Conservation (phyloP, 78 protist species). For the Cavenderia fasciculata region DNA sequence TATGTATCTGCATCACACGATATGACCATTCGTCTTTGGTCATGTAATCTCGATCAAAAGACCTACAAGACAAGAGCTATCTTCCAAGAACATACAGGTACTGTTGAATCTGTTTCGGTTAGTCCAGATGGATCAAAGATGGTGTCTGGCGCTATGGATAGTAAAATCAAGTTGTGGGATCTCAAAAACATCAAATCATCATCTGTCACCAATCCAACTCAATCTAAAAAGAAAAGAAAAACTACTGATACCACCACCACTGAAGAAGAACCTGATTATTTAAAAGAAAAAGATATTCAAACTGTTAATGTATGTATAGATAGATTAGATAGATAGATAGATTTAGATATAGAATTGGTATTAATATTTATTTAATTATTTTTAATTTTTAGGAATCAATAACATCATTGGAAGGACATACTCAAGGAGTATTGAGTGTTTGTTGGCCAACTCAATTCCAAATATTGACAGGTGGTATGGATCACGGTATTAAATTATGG, state of each 20-base stretch:
- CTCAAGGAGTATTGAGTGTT: conserved; percentile 64
- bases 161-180: conserved; percentile 21
- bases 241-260: background rate
- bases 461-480: conserved; percentile 60
- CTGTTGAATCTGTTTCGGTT: conserved; percentile 28
- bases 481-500: conserved; percentile 73
- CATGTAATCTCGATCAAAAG: background rate
- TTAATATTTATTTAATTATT: too few species aligned
- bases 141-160: conserved; percentile 29
- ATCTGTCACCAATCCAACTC: background rate
- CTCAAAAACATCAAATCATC: conserved; percentile 1
- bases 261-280: background rate
- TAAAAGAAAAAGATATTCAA: too few species aligned
- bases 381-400: conserved; percentile 41
- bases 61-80: background rate
- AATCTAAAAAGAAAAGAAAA: background rate
- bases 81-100: conserved; percentile 39
- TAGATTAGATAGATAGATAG: too few species aligned
- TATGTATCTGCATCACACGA: conserved; percentile 48
- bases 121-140: conserved; percentile 35
- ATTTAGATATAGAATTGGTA: too few species aligned
- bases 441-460: conserved; percentile 65
- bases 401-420: conserved; percentile 29
- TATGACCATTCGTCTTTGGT: conserved; percentile 63
- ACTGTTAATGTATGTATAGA: too few species aligned